phyloP scores from a whole-genome alignment of 306 rosid genomes.

The Ziziphus jujuba region DNA sequence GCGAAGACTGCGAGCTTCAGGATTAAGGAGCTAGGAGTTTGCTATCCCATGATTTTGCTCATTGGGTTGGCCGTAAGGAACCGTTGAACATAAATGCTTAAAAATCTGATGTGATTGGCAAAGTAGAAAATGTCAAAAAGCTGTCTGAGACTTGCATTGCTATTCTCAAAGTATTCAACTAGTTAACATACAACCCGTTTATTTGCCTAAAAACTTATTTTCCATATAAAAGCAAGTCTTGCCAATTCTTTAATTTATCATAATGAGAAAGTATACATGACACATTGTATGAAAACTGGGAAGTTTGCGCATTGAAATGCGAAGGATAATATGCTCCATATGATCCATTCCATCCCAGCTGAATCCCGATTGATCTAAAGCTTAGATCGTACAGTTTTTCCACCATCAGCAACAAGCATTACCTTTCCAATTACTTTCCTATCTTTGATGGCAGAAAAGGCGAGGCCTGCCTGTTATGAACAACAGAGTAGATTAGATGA shows the following conservation, averaged over 20 bases:
- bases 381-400: conserved; percentile 51
- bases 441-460: conserved; percentile 77
- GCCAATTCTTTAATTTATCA: conserved; percentile 1
- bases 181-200: no score
- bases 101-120: no score
- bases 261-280: background rate
- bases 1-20: no score
- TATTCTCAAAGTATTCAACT: no score
- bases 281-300: background rate
- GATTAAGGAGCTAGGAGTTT: no score
- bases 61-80: no score
- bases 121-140: no score
- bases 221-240: background rate
- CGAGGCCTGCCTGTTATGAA: conserved; percentile 74
- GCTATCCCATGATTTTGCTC: no score
- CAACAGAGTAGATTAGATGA: background rate
- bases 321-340: background rate
- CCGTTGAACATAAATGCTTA: no score
- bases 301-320: background rate
- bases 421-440: conserved; percentile 91
- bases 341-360: conserved; percentile 13
- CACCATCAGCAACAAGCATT: conserved; percentile 65
- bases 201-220: background rate
- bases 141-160: no score
- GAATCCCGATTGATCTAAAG: conserved; percentile 38